These are phyloP conservation scores for Chlamydomonas sp. DNA, from an alignment of 139 green algal species.

Conservation along the genomic window DNA sequence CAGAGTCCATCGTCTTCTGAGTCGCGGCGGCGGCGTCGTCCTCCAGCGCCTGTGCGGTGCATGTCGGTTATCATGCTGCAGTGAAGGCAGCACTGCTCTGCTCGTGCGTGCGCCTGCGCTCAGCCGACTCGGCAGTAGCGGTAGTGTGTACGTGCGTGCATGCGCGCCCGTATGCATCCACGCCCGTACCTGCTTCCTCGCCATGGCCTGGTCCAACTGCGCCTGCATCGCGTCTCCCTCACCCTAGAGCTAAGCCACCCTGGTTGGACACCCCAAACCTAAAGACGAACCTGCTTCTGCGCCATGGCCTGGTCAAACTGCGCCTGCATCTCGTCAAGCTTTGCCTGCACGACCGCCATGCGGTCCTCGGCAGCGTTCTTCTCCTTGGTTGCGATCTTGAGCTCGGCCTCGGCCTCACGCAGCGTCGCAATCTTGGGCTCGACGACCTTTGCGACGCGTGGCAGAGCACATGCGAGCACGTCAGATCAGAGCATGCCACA, in stretches of 20 bases:
- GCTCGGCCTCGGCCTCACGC: slow-evolving; percentile 70
- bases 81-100: no score
- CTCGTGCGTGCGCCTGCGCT: no score
- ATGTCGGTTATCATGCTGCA: no score
- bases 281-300: no score
- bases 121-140: no score
- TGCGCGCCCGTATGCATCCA: no score
- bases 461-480: neutral
- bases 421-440: slow-evolving; percentile 91
- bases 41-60: slow-evolving; percentile 80
- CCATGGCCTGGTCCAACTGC: slow-evolving; percentile 86
- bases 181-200: slow-evolving; percentile 88
- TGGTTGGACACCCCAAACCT: no score
- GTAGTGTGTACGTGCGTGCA: no score
- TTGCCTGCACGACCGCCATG: slow-evolving; percentile 81
- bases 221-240: slow-evolving; percentile 88
- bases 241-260: slow-evolving; percentile 81
- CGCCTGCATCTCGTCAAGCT: slow-evolving; percentile 87
- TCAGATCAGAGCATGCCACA: no score
- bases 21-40: slow-evolving; percentile 76
- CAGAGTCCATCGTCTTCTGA: slow-evolving; percentile 84
- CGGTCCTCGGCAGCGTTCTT: slow-evolving; percentile 81
- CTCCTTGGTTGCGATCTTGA: slow-evolving; percentile 70
- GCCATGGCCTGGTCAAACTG: slow-evolving; percentile 87
- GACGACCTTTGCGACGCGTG: slow-evolving; percentile 53